Base-by-base conservation (phyloP, 208 protist species). In the Crithidia mellificae region DNA sequence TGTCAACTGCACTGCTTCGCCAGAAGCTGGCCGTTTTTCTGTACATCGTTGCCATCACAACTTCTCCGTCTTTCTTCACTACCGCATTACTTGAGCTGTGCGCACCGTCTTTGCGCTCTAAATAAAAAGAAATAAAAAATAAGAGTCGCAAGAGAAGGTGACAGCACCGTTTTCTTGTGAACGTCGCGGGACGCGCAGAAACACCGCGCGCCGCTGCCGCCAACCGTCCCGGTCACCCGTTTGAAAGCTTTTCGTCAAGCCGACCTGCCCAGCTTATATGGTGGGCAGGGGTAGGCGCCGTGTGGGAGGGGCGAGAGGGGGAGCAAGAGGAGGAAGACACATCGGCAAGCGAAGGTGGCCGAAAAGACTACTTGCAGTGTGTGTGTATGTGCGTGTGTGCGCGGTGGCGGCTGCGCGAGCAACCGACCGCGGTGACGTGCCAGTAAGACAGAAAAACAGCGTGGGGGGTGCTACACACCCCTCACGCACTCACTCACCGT, bases 191-290 rank as follows among this genome's bases (percentile, higher is more conserved):
- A n/a, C n/a, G n/a, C n/a, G n/a, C n/a, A 47, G 30, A 54, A 55
- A 55, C 52, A 36, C 29, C 44, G 32, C 17, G 46, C 0, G 15
- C 47, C 49, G 39, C 50, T 39, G 47, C 46, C 30, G 49, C 49
- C 62, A 27, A 47, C 36, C 17, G 30, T 46, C 38, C 20, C 50
- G 38, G 51, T 39, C 47, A 57, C 51, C 66, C n/a, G 55, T 64
- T 63, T 32, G 38, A 63, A 41, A 25, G 54, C 49, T 32, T 53
- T 39, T 34, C 34, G 20, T 52, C 53, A 62, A 62, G 36, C 57
- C 20, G 29, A 29, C 44, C 20, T 66, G 44, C 20, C 47, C 46
- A 54, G 49, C 61, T 53, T 56, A 63, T 38, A 41, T 63, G 44
- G 53, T 58, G 36, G 53, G 30, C 53, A 58, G 43, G 52, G 17